Evolutionary conservation across 2,329 filamentous ascomycete genomes (phyloP).

Genomic region (Epichloe sp.): DNA sequence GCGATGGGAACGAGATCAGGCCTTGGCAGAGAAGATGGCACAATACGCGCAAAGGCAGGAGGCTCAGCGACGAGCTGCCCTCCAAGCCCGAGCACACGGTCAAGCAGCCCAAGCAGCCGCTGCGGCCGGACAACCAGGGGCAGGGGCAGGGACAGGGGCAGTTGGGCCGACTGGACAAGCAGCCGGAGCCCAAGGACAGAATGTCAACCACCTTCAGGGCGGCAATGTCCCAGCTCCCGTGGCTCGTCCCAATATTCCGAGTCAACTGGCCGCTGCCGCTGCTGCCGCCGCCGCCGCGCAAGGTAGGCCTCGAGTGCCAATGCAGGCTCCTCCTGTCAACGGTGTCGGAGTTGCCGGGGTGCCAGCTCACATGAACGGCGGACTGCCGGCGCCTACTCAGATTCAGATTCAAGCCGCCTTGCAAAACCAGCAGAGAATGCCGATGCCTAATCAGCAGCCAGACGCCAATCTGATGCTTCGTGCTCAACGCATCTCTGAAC

Average conservation of each 20-base stretch:
- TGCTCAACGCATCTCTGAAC: constrained; percentile 53
- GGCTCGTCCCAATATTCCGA: constrained; percentile 26
- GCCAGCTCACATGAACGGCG: constrained; percentile 35
- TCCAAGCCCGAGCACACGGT: constrained; percentile 34
- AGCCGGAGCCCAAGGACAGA: constrained; percentile 16
- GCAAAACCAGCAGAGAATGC: constrained; percentile 47
- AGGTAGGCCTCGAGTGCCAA: constrained; percentile 36
- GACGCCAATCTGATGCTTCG: constrained; percentile 48
- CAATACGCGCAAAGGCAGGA: constrained; percentile 47
- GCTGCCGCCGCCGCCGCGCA: constrained; percentile 30
- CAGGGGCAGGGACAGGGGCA: constrained; percentile 17
- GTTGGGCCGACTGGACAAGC: background rate
- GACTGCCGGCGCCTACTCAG: constrained; percentile 39
- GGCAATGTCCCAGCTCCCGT: constrained; percentile 16
- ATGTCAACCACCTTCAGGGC: constrained; percentile 15
- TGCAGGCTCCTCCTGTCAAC: constrained; percentile 38
- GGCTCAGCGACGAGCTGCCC: constrained; percentile 34
- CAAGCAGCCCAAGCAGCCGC: constrained; percentile 32
- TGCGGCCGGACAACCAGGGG: constrained; percentile 18
- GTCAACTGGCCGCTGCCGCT: constrained; percentile 28
- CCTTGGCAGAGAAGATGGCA: constrained; percentile 45
- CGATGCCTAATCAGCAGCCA: constrained; percentile 27
- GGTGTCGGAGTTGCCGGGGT: constrained; percentile 33
- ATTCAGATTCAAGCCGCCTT: constrained; percentile 49
- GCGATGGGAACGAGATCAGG: constrained; percentile 74